A percentile compares a stretch with the other conserved stretches of the same genome.
Conservation (phyloP, 495 filamentous ascomycete species). For the Evansstolkia leycettana region DNA sequence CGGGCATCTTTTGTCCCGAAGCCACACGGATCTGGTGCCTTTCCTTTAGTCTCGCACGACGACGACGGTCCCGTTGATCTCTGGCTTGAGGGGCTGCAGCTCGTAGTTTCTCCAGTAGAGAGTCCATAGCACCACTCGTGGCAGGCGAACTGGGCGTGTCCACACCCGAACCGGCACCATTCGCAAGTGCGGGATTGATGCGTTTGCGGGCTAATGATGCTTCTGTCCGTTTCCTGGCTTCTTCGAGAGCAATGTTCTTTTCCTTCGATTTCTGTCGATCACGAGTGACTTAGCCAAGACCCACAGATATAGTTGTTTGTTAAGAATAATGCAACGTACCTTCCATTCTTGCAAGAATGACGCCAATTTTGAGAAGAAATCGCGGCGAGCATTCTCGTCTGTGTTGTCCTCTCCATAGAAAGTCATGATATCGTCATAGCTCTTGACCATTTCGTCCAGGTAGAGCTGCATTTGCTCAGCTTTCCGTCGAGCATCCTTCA, state of each 20-base stretch:
- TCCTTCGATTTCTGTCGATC: conserved; percentile 61
- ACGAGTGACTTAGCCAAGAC: not conserved
- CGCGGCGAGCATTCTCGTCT: conserved; percentile 87
- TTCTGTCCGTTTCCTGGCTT: conserved; percentile 72
- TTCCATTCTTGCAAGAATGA: conserved; percentile 87
- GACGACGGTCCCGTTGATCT: conserved; percentile 76
- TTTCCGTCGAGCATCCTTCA: conserved; percentile 95
- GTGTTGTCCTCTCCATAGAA: conserved; percentile 92
- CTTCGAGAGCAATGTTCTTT: conserved; percentile 82
- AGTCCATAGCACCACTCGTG: conserved; percentile 88
- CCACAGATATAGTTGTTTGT: not conserved
- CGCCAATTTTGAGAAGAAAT: conserved; percentile 95
- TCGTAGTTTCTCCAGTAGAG: conserved; percentile 87
- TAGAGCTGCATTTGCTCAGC: conserved; percentile 93
- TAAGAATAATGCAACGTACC: conserved; percentile 30
- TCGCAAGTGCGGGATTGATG: conserved; percentile 47
- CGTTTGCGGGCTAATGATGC: conserved; percentile 83
- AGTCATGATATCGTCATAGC: conserved; percentile 89
- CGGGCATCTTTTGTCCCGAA: conserved; percentile 73
- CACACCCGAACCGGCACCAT: conserved; percentile 24
- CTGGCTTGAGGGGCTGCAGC: conserved; percentile 82
- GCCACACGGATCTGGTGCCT: conserved; percentile 86
- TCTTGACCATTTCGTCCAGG: conserved; percentile 80
- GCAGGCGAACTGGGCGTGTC: conserved; percentile 51
- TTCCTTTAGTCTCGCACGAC: conserved; percentile 78